Conservation (phyloP, 2,329 filamentous ascomycete species). For the Phaeosphaeria sp. region DNA sequence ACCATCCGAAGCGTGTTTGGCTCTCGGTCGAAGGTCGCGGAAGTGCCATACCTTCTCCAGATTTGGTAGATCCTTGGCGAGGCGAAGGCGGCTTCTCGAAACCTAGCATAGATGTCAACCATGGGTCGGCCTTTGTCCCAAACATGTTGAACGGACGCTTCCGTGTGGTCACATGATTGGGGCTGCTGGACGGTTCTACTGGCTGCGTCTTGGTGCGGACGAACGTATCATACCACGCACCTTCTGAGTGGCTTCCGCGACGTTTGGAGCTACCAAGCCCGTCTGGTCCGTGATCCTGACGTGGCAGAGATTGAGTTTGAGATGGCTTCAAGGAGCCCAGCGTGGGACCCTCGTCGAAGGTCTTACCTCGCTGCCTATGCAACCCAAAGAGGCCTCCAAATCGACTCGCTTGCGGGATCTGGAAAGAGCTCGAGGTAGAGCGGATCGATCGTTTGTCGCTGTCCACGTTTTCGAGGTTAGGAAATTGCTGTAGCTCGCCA, state of each 20-base stretch:
- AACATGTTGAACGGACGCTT: conserved; percentile 60
- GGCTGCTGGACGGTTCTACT: conserved; percentile 39
- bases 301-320: conserved; percentile 80
- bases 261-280: conserved; percentile 58
- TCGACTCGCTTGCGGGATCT: conserved; percentile 57
- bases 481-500: conserved; percentile 50
- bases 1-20: conserved; percentile 49
- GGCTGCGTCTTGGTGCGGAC: conserved; percentile 49
- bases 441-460: conserved; percentile 55
- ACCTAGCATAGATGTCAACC: conserved; percentile 53
- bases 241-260: conserved; percentile 61
- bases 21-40: conserved; percentile 49
- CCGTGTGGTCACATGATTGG: conserved; percentile 48
- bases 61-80: conserved; percentile 72
- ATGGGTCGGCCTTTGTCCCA: conserved; percentile 59
- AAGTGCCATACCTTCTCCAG: conserved; percentile 48
- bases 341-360: conserved; percentile 66
- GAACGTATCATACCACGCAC: conserved; percentile 63
- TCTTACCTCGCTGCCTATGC: conserved; percentile 68
- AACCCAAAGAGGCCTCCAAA: conserved; percentile 67
- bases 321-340: conserved; percentile 73
- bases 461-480: conserved; percentile 52
- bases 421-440: conserved; percentile 58
- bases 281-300: conserved; percentile 59
- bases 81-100: conserved; percentile 58